phyloP scores from a whole-genome alignment of 192 early-diverging fungal genomes.

The Cladochytrium replicatum region DNA sequence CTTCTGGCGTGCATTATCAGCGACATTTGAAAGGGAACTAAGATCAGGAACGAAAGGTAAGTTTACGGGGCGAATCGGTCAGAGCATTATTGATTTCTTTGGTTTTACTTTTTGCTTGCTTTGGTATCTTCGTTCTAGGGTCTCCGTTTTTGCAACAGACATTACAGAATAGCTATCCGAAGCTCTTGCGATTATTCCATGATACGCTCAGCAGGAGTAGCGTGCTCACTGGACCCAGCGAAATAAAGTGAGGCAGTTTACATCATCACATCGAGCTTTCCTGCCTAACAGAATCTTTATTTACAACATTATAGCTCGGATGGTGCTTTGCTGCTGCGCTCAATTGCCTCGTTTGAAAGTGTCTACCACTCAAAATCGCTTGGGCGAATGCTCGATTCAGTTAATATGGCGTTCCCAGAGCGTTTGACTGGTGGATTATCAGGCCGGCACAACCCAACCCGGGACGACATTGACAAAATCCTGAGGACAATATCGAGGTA shows the following conservation, averaged over 20 bases:
- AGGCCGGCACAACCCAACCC: constrained; percentile 12
- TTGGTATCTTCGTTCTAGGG: constrained; percentile 12
- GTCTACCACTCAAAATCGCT: constrained; percentile 46
- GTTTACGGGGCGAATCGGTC: too few species aligned
- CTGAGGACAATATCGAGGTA: constrained; percentile 47
- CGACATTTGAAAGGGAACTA: constrained; percentile 29
- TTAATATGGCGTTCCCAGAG: constrained; percentile 51
- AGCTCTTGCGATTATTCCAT: constrained; percentile 36
- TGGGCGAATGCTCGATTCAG: constrained; percentile 49
- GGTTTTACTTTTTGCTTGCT: constrained; percentile 7
- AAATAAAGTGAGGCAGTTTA: too few species aligned
- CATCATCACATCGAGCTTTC: too few species aligned
- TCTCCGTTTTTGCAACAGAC: constrained; percentile 25
- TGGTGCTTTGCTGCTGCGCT: constrained; percentile 13
- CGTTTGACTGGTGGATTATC: constrained; percentile 7
- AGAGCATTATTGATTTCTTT: too few species aligned
- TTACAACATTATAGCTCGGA: constrained; percentile 1
- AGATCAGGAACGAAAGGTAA: constrained; percentile 28
- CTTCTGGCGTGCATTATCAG: constrained; percentile 25
- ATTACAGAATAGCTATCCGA: constrained; percentile 40
- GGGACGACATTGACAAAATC: constrained; percentile 47
- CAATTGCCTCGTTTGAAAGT: constrained; percentile 32
- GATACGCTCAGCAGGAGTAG: constrained; percentile 34
- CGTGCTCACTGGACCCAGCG: constrained; percentile 20
- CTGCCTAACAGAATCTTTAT: not conserved